These are phyloP conservation scores for Lithohypha guttulata DNA, from an alignment of 2,329 filamentous ascomycete species.

Conservation along the genomic window DNA sequence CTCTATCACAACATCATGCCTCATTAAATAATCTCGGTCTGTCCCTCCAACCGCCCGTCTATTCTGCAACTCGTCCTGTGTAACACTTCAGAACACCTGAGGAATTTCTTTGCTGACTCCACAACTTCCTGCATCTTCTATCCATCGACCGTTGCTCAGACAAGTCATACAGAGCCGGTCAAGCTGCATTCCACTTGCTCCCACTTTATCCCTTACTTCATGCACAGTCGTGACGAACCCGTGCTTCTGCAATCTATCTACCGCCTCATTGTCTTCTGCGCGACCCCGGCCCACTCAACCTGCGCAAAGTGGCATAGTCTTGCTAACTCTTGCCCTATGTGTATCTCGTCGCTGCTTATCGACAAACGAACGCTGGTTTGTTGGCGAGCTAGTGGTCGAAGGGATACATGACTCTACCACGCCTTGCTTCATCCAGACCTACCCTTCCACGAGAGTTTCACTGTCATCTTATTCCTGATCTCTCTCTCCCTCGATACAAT, in stretches of 20 bases:
- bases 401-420: constrained; percentile 20
- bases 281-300: constrained; percentile 10
- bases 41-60: constrained; percentile 7
- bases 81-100: constrained; percentile 8
- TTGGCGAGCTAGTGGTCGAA: constrained; percentile 23
- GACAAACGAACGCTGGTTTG: constrained; percentile 21
- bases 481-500: constrained; percentile 19
- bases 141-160: constrained; percentile 10
- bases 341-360: constrained; percentile 26
- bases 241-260: constrained; percentile 12
- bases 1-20: constrained; percentile 5
- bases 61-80: constrained; percentile 9
- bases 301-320: constrained; percentile 9
- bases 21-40: constrained; percentile 6
- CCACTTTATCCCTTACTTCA: constrained; percentile 26
- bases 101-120: constrained; percentile 9
- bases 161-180: constrained; percentile 20
- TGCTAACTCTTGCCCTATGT: constrained; percentile 18
- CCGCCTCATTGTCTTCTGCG: constrained; percentile 16
- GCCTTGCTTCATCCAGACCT: constrained; percentile 18
- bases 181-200: constrained; percentile 23
- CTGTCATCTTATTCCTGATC: constrained; percentile 12
- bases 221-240: constrained; percentile 12
- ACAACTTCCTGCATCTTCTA: constrained; percentile 9
- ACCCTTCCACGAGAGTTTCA: constrained; percentile 16